Base-by-base conservation (phyloP, 2,329 filamentous ascomycete species). In the Ophiosphaerella korrae region DNA sequence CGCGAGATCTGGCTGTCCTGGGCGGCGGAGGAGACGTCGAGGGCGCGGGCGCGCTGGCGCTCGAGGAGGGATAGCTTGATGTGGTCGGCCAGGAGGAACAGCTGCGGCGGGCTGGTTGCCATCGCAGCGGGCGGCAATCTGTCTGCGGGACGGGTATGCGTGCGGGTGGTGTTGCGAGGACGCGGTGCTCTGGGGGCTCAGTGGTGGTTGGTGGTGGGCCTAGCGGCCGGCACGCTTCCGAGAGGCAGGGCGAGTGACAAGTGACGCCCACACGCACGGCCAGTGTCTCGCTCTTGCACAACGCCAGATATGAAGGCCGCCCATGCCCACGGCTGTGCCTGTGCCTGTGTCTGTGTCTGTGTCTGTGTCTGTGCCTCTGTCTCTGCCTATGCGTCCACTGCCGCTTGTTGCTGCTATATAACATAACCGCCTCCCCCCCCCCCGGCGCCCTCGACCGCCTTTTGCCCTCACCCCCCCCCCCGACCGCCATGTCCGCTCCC, bases 1-100 rank as follows among this genome's bases (percentile, higher is more conserved):
- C 90, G 85, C 13, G 89, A 89, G 62, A 97, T 92, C 73, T 96
- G 89, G 35, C 88, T 88, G 77, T 97, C 92, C 74, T 96, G 90
- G 16, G 87, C 86, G 70, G 88, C 88, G 43, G 85, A 85, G 52
- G 91, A 85, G 48, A 96, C 83, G 62, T 91, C 87, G 38, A 96
- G 82, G 12, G 86, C 89, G 65, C 90, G 85, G 42, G 92, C 91
- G 51, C 93, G 87, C 77, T 96, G 88, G 51, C 93, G 87, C 78
- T 97, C 94, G 23, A 97, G 86, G 13, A 99, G 83, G 12, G 92
- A 96, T 55, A 97, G 85, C 77, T 97, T 97, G 81, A 97, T 90
- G 76, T 97, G 93, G 77, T 99, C 94, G 67, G 92, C 91, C 50
- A 97, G 85, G 46, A 97, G 88, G 73, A 92, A 91, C 62, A 97